Conservation (phyloP, 805 yeast species). For the Yarrowia yakushimensis region DNA sequence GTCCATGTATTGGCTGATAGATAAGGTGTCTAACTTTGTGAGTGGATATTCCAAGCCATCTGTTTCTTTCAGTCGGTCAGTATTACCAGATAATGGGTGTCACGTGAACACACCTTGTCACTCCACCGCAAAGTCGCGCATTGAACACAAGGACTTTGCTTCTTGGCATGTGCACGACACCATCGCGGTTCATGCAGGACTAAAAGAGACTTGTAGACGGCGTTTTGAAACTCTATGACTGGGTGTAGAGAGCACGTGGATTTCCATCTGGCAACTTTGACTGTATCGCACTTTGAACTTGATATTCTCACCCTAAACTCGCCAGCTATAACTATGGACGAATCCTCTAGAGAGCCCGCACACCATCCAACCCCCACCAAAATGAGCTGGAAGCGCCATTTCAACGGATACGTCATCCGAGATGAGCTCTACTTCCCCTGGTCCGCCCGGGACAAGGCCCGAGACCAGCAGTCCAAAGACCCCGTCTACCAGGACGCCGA, state of each 20-base stretch:
- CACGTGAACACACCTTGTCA: no score
- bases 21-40: neutral
- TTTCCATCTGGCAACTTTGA: neutral
- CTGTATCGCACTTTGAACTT: neutral
- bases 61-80: no score
- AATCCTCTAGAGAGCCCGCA: neutral
- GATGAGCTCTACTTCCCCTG: slow-evolving; percentile 18
- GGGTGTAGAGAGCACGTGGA: neutral
- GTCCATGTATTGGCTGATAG: slow-evolving; percentile 11
- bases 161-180: slow-evolving; percentile 13
- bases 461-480: slow-evolving; percentile 2
- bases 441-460: neutral
- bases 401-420: slow-evolving; percentile 6
- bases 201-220: neutral
- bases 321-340: neutral
- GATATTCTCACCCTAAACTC: neutral
- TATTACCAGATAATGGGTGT: no score
- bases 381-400: slow-evolving; percentile 13
- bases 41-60: no score
- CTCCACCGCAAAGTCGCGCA: neutral
- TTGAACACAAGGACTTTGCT: neutral
- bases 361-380: neutral
- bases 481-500: slow-evolving; percentile 1
- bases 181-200: neutral
- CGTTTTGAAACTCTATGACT: neutral